Evolutionary conservation across 2,329 filamentous ascomycete genomes (phyloP).

Genomic region (Aspergillus fumigatiaffinis): DNA sequence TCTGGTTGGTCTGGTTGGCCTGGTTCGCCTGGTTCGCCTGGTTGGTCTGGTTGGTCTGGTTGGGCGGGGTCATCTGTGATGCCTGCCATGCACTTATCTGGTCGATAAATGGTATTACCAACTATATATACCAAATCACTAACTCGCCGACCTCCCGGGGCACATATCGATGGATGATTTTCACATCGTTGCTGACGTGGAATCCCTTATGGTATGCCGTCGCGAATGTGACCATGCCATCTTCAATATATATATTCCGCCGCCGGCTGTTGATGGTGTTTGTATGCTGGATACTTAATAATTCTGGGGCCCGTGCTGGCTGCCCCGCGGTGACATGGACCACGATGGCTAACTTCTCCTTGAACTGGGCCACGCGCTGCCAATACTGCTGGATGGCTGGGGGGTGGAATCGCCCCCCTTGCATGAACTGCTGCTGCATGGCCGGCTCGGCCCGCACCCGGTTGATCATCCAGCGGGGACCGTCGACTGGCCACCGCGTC

Average conservation of each 20-base stretch:
- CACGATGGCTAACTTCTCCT: background rate
- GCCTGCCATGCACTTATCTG: too few relatives aligned
- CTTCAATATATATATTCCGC: slow-evolving; percentile 5
- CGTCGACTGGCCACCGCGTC: background rate
- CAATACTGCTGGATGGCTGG: background rate
- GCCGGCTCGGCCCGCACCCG: background rate
- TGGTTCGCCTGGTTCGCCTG: too few relatives aligned
- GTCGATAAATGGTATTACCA: too few relatives aligned
- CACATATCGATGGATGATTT: too few relatives aligned
- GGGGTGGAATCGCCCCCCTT: background rate
- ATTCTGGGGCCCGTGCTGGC: background rate
- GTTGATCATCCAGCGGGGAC: background rate
- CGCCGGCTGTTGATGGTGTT: background rate
- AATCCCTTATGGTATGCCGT: background rate
- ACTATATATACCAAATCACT: too few relatives aligned
- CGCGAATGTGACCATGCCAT: background rate
- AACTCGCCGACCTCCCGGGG: too few relatives aligned
- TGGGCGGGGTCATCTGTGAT: too few relatives aligned
- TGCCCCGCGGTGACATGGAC: background rate
- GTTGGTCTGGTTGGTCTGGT: too few relatives aligned
- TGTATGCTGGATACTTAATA: background rate
- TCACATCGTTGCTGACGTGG: too few relatives aligned
- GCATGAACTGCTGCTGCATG: background rate
- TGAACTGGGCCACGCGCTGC: background rate
- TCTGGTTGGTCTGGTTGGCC: too few relatives aligned